Evolutionary conservation across 306 rosid species (phyloP), one percentile per base, ranked within the genome.

Genomic region (Erythrophleum fordii): DNA sequence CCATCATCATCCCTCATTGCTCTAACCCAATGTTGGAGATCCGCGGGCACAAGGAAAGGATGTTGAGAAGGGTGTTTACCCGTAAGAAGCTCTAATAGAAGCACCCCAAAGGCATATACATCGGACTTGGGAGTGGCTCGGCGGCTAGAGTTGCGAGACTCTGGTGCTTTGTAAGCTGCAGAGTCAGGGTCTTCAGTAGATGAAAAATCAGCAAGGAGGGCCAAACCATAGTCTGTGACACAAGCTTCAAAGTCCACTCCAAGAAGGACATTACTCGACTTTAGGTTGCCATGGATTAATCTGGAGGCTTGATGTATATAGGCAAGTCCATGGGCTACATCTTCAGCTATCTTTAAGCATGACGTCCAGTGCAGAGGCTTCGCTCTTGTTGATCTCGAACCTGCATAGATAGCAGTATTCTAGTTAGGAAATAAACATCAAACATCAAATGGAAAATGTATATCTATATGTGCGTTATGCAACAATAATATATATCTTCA

Each of bases 281-380:
- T 95, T 42, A 95, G 77, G 82, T 91, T 93, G 78, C 97, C 97
- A 67, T 95, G 99, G 78, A 91, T 82, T 64, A 95, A 66, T 37
- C 82, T 85, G 0, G 97, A 90, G 11, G 80, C 89, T 85, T 90
- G 97, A 73, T 95, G 97, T 49, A 95, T 88, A 66, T 90, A 95
- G 45, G 93, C 92, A 69, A 95, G 88, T 79, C 99, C 99, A 55
- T 89, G 97, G 12, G 97, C 97, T 28, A 93, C 89, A 82, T 95
- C 99, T 84, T 95, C 99, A 0, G 99, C 97, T 76, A 95, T 93
- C 89, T 95, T 95, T 72, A 95, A 83, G 83, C 99, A 93, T 82
- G 99, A 95, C 16, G 99, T 95, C 99, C 99, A 95, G 83, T 95
- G 99, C 18, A 95, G 87, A 52, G 99, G 97, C 89, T 91, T 95